phyloP scores from a whole-genome alignment of 2,329 filamentous ascomycete genomes.

The Diaporthe sp. region DNA sequence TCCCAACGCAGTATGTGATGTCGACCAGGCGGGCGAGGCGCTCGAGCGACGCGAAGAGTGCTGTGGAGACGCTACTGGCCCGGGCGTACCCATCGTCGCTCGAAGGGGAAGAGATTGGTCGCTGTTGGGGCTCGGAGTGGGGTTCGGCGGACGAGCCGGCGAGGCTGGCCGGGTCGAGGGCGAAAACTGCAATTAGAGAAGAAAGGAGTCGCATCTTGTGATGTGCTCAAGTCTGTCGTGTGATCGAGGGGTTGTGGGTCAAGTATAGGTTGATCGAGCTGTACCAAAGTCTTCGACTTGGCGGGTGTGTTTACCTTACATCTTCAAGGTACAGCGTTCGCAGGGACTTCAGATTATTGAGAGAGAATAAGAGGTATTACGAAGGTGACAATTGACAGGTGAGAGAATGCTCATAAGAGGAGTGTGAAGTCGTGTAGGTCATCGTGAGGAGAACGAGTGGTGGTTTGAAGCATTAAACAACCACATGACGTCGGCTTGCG shows the following conservation, averaged over 20 bases:
- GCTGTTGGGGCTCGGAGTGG: slow-evolving; percentile 25
- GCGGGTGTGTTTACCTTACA: slow-evolving; percentile 26
- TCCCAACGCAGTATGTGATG: slow-evolving; percentile 93
- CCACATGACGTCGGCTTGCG: slow-evolving; percentile 40
- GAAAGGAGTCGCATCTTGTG: slow-evolving; percentile 37
- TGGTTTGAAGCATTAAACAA: slow-evolving; percentile 16
- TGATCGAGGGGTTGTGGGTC: not conserved
- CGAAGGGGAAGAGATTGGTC: slow-evolving; percentile 30
- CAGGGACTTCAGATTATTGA: not conserved
- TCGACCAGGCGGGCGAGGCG: slow-evolving; percentile 93
- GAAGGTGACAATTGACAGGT: not conserved
- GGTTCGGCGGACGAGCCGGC: slow-evolving; percentile 28
- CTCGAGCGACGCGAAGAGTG: slow-evolving; percentile 85
- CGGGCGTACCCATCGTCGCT: slow-evolving; percentile 24
- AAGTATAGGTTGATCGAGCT: not conserved
- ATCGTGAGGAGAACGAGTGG: slow-evolving; percentile 17
- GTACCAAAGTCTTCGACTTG: slow-evolving; percentile 39
- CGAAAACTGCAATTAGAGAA: not conserved
- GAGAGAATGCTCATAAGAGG: not conserved
- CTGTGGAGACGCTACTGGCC: slow-evolving; percentile 61
- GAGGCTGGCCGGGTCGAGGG: not conserved
- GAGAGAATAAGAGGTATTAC: not conserved
- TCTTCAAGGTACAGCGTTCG: slow-evolving; percentile 16
- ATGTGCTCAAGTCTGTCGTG: not conserved
- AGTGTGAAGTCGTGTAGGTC: not conserved